Conservation (phyloP, 495 filamentous ascomycete species). For the Neurospora tetraspora region DNA sequence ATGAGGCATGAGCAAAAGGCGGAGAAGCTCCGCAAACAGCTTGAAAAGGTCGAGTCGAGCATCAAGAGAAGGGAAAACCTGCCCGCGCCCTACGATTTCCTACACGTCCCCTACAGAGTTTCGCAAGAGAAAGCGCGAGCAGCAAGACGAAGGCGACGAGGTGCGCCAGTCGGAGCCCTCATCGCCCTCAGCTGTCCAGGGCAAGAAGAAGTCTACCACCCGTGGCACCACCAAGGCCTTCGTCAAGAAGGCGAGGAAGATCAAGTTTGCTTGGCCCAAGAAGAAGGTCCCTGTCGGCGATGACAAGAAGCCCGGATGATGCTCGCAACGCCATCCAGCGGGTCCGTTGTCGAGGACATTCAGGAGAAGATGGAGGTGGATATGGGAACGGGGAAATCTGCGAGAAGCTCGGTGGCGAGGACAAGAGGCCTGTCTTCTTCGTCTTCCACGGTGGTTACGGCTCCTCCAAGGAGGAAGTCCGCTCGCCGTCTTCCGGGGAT, state of each 20-base stretch:
- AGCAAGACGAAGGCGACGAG: conserved; percentile 46
- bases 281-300: conserved; percentile 47
- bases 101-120: background rate
- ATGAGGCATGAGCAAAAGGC: conserved; percentile 30
- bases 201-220: too few relatives aligned
- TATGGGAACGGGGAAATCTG: conserved; percentile 46
- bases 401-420: conserved; percentile 32
- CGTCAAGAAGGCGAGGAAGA: conserved; percentile 57
- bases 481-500: background rate
- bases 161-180: conserved; percentile 31
- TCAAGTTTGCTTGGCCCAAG: conserved; percentile 54
- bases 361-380: conserved; percentile 31
- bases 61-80: conserved; percentile 35
- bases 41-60: conserved; percentile 42
- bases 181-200: conserved; percentile 30
- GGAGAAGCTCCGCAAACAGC: conserved; percentile 38
- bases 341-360: background rate
- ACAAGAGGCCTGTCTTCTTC: conserved; percentile 84
- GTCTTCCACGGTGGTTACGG: conserved; percentile 95
- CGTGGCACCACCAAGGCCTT: too few relatives aligned
- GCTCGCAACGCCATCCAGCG: background rate
- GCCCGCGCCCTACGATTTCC: background rate
- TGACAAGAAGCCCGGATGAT: background rate
- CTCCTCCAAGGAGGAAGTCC: conserved; percentile 24
- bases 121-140: background rate